Evolutionary conservation across 2,329 filamentous ascomycete genomes (phyloP), one percentile per base, ranked within the genome.

Genomic region (Trichoderma guizhouense): DNA sequence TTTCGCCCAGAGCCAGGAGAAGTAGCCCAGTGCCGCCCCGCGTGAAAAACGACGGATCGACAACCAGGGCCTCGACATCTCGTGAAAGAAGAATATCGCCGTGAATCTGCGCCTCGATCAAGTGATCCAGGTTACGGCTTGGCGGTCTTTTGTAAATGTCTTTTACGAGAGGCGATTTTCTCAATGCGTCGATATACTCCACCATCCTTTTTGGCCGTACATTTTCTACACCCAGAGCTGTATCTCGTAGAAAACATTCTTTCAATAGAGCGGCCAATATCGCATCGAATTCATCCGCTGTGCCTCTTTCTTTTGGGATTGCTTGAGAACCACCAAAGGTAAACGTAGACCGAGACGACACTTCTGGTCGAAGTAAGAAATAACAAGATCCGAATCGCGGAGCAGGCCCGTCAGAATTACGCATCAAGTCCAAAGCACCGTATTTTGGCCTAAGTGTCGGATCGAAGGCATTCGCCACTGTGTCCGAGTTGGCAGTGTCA

Each of bases 71-170:
- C n/a, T 74, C 74, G 15, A 76, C 73, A 51, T 76, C 74, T 14
- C 73, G 68, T 24, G 51, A 71, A 7, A 76, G 72, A 26, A 63
- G 30, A 18, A 76, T 68, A 9, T 73, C 68, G 12, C 74, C 74
- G 21, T 76, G 74, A 14, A 76, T 62, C 36, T 76, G 75, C 30
- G 73, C 74, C 63, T 76, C 75, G 28, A 76, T 72, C 15, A 75
- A 43, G 26, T 74, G 74, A 47, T 76, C 73, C 9, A 76, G 69
- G 39, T 76, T 76, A 26, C 65, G 72, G 32, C 72, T 75, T 26
- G 64, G 63, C 12, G 34, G 32, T 14, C 11, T 32, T 18, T 58
- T 32, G 60, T 63, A 43, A 28, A 36, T 47, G 1, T 12, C 30
- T 71, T 57, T 62, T 24, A 43, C 28, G 5, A 72, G 60, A 9